Conservation (phyloP, 2,329 filamentous ascomycete genomes). For the Cladosporium cucumerinum region DNA sequence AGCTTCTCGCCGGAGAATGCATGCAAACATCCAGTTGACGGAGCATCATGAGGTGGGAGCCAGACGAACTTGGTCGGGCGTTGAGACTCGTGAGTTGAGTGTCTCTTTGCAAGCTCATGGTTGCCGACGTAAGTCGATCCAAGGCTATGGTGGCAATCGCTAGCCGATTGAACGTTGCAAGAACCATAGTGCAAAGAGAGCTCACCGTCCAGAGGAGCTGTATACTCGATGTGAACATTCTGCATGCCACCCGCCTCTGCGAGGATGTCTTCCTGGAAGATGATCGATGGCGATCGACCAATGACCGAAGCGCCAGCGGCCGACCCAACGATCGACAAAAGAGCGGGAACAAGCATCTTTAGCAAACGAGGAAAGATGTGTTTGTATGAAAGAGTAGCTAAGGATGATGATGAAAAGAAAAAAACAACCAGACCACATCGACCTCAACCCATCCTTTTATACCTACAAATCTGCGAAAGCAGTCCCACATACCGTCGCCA, state of each 20-base stretch:
- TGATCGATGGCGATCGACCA: slow-evolving; percentile 21
- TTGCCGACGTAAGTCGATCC: slow-evolving; percentile 40
- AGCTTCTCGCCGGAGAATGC: slow-evolving; percentile 41
- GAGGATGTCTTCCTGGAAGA: slow-evolving; percentile 26
- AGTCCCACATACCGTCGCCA: not conserved
- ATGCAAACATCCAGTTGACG: slow-evolving; percentile 43
- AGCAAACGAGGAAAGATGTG: not conserved
- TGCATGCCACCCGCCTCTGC: slow-evolving; percentile 40
- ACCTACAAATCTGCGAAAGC: not conserved
- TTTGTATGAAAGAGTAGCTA: slow-evolving; percentile 1
- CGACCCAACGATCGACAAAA: slow-evolving; percentile 19
- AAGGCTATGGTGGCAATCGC: slow-evolving; percentile 45
- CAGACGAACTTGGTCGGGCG: slow-evolving; percentile 48
- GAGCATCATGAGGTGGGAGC: slow-evolving; percentile 43
- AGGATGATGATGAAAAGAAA: not conserved
- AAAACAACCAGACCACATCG: not conserved
- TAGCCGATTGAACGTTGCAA: slow-evolving; percentile 37
- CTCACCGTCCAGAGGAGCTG: slow-evolving; percentile 42
- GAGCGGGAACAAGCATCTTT: slow-evolving; percentile 19
- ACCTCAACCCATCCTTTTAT: not conserved
- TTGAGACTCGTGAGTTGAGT: slow-evolving; percentile 28
- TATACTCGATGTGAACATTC: slow-evolving; percentile 49
- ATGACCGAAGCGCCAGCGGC: slow-evolving; percentile 19
- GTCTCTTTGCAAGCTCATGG: slow-evolving; percentile 29
- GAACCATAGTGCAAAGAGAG: slow-evolving; percentile 46